phyloP scores from a whole-genome alignment of 257 asterid species.

The Solanum dulcamara region DNA sequence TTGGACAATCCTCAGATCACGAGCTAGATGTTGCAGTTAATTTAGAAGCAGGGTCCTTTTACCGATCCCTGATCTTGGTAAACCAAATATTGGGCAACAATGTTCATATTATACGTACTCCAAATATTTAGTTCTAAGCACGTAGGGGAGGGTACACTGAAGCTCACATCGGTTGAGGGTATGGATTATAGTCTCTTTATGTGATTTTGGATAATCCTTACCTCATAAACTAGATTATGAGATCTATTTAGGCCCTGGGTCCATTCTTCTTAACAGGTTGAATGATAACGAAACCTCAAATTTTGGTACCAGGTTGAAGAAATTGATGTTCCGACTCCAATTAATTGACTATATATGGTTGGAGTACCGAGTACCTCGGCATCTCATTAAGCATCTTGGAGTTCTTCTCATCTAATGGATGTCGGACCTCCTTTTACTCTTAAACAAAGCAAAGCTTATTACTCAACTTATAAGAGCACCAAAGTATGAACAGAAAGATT shows the following conservation, averaged over 20 bases:
- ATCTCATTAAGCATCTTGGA: neutral
- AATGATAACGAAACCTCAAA: neutral
- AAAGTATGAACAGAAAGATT: neutral
- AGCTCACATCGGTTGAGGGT: neutral
- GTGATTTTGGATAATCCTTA: neutral
- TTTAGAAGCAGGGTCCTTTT: neutral
- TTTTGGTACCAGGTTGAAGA: neutral
- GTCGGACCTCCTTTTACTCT: neutral
- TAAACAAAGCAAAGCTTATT: neutral
- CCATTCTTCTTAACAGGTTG: neutral
- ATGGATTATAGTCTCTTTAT: neutral
- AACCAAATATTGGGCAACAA: neutral
- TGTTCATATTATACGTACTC: neutral
- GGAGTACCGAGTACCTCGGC: neutral
- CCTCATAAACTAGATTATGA: neutral
- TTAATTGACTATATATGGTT: neutral
- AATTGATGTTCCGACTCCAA: neutral
- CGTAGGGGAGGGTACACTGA: neutral
- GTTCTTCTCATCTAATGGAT: neutral
- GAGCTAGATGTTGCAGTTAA: neutral
- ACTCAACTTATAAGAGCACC: neutral
- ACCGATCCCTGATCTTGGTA: neutral
- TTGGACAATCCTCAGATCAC: neutral
- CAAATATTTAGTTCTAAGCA: neutral
- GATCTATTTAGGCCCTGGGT: neutral